Evolutionary conservation across 2,329 filamentous ascomycete species (phyloP).

Genomic region (Monosporascus sp.): DNA sequence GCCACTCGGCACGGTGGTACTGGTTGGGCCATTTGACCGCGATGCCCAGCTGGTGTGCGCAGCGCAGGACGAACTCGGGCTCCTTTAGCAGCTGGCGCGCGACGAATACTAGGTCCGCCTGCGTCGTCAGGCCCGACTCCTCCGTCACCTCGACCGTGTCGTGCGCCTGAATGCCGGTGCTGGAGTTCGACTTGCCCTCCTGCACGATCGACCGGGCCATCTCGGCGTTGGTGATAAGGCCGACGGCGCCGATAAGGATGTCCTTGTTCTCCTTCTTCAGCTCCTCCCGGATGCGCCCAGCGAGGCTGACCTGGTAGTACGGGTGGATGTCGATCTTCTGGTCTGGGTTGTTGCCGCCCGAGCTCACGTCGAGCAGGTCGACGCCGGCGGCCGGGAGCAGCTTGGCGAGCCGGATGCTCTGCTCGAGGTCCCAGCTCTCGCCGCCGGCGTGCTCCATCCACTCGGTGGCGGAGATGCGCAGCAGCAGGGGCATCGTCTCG

Average conservation of each 20-base stretch:
- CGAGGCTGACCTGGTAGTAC: slow-evolving; percentile 71
- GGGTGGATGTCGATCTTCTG: slow-evolving; percentile 59
- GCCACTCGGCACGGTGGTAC: slow-evolving; percentile 38
- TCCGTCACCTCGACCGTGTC: slow-evolving; percentile 37
- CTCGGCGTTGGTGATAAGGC: slow-evolving; percentile 64
- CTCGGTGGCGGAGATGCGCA: slow-evolving; percentile 59
- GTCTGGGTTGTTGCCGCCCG: slow-evolving; percentile 62
- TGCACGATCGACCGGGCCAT: slow-evolving; percentile 59
- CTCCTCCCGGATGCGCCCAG: slow-evolving; percentile 65
- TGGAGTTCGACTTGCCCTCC: slow-evolving; percentile 25
- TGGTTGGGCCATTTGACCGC: slow-evolving; percentile 70
- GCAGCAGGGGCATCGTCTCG: slow-evolving; percentile 48
- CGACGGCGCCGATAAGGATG: slow-evolving; percentile 69
- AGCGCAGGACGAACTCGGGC: slow-evolving; percentile 69
- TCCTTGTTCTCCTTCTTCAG: slow-evolving; percentile 42
- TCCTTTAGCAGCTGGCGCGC: slow-evolving; percentile 78
- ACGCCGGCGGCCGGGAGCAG: slow-evolving; percentile 68
- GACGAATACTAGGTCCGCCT: slow-evolving; percentile 67
- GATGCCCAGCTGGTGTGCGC: slow-evolving; percentile 68
- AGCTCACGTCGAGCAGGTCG: slow-evolving; percentile 79
- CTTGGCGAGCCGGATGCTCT: slow-evolving; percentile 63
- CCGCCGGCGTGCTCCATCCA: slow-evolving; percentile 49
- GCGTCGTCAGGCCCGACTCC: slow-evolving; percentile 33
- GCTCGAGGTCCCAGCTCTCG: slow-evolving; percentile 62
- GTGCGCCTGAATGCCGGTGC: slow-evolving; percentile 19